Conservation (phyloP, 352 stramenopile genomes). For the Pythium volutum region DNA sequence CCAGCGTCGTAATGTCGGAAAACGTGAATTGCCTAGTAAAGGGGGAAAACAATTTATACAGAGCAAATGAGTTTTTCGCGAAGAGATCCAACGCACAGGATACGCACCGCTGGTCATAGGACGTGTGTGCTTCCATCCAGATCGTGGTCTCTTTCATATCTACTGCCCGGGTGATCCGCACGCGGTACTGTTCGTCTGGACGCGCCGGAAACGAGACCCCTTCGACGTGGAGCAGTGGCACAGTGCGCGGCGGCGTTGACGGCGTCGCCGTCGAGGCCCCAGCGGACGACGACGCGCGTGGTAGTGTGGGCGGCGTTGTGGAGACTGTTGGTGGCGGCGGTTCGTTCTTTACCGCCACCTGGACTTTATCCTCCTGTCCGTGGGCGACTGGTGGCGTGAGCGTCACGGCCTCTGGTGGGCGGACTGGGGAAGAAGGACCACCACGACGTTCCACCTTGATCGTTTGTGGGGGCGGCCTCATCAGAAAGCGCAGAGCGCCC, state of each 20-base stretch:
- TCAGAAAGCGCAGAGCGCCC: too few relatives aligned
- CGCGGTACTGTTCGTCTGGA: slow-evolving; percentile 5
- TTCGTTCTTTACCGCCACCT: slow-evolving; percentile 8
- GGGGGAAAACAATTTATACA: not conserved
- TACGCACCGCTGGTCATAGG: slow-evolving; percentile 3
- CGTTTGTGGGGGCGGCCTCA: too few relatives aligned
- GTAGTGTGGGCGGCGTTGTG: not conserved
- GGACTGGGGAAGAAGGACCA: not conserved
- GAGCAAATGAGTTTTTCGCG: too few relatives aligned
- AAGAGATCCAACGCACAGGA: not conserved
- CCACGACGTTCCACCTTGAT: not conserved
- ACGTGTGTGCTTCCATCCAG: slow-evolving; percentile 5
- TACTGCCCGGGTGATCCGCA: not conserved
- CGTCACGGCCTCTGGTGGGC: not conserved
- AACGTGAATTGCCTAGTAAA: slow-evolving; percentile 7
- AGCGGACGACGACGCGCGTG: not conserved
- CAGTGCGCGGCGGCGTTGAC: not conserved
- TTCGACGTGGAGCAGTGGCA: not conserved
- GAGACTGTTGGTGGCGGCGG: not conserved
- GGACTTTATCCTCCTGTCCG: not conserved
- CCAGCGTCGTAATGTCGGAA: not conserved
- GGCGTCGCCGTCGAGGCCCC: slow-evolving; percentile 6
- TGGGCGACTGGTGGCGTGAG: not conserved
- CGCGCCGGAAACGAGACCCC: slow-evolving; percentile 4
- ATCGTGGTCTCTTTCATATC: slow-evolving; percentile 9